phyloP scores from a whole-genome alignment of 768 basidiomycete species.

The Saitozyma sp. region DNA sequence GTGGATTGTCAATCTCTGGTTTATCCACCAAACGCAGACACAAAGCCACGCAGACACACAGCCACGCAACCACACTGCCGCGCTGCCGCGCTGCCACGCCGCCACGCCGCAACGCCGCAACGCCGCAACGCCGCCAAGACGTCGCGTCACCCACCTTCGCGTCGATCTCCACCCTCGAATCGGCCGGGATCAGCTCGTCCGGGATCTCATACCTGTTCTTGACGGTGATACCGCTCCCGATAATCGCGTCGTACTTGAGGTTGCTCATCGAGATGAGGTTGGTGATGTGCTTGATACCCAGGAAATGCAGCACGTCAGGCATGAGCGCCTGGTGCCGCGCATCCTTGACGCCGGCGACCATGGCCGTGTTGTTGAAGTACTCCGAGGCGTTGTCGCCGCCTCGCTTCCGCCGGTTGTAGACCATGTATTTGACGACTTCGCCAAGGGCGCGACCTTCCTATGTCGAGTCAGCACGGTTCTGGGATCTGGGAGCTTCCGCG shows the following conservation, averaged over 20 bases:
- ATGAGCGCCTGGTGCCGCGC: slow-evolving; percentile 59
- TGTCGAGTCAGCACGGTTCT: too few relatives aligned
- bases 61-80: too few relatives aligned
- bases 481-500: too few relatives aligned
- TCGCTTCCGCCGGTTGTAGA: slow-evolving; percentile 94
- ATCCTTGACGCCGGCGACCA: slow-evolving; percentile 78
- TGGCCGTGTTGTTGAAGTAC: slow-evolving; percentile 91
- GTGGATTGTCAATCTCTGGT: not conserved
- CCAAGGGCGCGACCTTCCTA: slow-evolving; percentile 57
- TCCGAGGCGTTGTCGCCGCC: slow-evolving; percentile 88
- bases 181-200: slow-evolving; percentile 78
- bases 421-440: slow-evolving; percentile 89
- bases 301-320: slow-evolving; percentile 95
- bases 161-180: slow-evolving; percentile 86
- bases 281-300: slow-evolving; percentile 86
- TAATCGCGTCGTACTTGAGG: slow-evolving; percentile 94
- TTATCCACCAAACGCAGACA: not conserved
- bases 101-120: too few relatives aligned
- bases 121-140: too few relatives aligned
- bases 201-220: slow-evolving; percentile 78
- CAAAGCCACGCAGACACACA: too few relatives aligned
- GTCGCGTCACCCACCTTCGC: slow-evolving; percentile 67
- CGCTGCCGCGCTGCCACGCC: too few relatives aligned
- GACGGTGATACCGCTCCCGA: slow-evolving; percentile 82
- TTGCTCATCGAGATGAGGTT: slow-evolving; percentile 65